Conservation (phyloP, 2,329 filamentous ascomycete species). For the Diplodia seriata region DNA sequence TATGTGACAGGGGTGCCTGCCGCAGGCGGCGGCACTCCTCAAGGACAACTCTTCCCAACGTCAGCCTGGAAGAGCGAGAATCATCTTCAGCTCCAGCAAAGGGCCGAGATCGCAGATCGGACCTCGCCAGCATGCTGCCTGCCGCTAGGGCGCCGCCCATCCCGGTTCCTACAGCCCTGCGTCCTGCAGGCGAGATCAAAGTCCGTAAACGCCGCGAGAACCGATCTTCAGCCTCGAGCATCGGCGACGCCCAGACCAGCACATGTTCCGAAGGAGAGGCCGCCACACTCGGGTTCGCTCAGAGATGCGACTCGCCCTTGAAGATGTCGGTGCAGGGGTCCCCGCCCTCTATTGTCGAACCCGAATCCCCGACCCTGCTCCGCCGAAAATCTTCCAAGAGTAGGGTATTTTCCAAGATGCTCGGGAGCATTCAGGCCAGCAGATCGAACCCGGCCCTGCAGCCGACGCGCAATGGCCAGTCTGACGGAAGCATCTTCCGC, state of each 20-base stretch:
- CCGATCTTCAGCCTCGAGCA: constrained; percentile 26
- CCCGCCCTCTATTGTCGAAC: not conserved
- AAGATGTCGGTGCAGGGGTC: not conserved
- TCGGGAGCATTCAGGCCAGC: constrained; percentile 34
- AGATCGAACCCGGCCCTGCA: constrained; percentile 34
- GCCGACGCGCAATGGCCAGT: constrained; percentile 35
- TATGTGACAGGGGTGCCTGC: constrained; percentile 4
- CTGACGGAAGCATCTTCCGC: constrained; percentile 41
- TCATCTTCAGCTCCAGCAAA: constrained; percentile 1
- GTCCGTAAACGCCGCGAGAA: constrained; percentile 32
- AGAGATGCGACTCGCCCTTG: not conserved
- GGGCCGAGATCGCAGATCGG: constrained; percentile 24
- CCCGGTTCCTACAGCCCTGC: constrained; percentile 25
- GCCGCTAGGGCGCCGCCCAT: constrained; percentile 17
- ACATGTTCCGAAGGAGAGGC: constrained; percentile 3
- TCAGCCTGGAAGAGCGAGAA: constrained; percentile 4
- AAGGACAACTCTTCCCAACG: not conserved
- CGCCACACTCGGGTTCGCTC: constrained; percentile 6
- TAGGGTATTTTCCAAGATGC: constrained; percentile 36
- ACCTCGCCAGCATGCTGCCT: constrained; percentile 27
- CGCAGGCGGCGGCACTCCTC: not conserved
- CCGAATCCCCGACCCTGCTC: constrained; percentile 18
- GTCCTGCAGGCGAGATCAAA: constrained; percentile 31
- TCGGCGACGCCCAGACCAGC: constrained; percentile 5
- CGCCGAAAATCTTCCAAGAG: constrained; percentile 33